Percentiles rank a stretch among this genome's conserved stretches.
These are phyloP conservation scores for Sclerotinia minor DNA, from an alignment of 2,329 filamentous ascomycete species.

Conservation along the genomic window DNA sequence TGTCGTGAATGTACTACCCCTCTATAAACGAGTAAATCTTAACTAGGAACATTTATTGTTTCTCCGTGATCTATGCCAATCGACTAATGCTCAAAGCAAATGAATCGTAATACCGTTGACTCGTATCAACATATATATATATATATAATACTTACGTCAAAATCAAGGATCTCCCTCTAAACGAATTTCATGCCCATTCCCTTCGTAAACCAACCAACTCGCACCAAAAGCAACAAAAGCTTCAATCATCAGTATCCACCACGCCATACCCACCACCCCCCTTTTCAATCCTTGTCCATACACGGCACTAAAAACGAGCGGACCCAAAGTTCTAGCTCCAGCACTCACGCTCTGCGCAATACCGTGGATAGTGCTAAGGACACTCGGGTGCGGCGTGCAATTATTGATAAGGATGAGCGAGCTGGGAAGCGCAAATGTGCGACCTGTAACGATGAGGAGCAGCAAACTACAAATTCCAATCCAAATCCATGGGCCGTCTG, in stretches of 20 bases:
- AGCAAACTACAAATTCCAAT: not conserved
- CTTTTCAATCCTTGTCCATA: conserved; percentile 6
- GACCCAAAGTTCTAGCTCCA: not conserved
- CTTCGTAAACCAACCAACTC: conserved; percentile 2
- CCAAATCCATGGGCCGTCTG: not conserved
- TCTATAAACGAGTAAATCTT: not conserved
- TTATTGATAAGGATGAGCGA: conserved; percentile 9
- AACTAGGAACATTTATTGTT: not conserved
- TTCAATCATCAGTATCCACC: conserved; percentile 9
- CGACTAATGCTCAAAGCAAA: not conserved
- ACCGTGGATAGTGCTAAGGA: not conserved
- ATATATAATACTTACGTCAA: not conserved
- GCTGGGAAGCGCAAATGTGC: conserved; percentile 7
- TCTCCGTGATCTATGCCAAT: not conserved
- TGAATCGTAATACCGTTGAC: not conserved
- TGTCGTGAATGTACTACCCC: too few relatives aligned
- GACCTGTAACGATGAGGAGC: not conserved
- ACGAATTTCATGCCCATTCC: conserved; percentile 12
- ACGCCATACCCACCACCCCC: conserved; percentile 1
- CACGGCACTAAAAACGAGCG: not conserved
- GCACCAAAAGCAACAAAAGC: conserved; percentile 1
- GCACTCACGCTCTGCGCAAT: conserved; percentile 2
- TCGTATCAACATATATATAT: not conserved
- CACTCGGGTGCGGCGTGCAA: not conserved
- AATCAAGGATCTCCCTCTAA: conserved; percentile 2